Evolutionary conservation across 2,329 filamentous ascomycete genomes (phyloP).

Genomic region (Nigrospora sphaerica): DNA sequence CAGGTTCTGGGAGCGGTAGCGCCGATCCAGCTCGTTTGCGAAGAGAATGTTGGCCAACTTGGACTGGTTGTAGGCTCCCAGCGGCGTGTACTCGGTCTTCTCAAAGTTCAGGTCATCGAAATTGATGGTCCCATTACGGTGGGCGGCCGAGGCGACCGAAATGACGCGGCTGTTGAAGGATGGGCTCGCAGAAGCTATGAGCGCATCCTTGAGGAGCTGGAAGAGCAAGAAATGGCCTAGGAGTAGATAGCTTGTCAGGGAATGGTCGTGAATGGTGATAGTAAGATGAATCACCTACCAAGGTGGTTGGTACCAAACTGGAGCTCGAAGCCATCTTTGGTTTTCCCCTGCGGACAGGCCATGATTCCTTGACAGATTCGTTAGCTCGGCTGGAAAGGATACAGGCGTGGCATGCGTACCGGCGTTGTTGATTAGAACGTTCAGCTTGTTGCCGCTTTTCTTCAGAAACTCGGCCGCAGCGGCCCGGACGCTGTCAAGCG

Average conservation of each 20-base stretch:
- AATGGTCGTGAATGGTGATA: constrained; percentile 12
- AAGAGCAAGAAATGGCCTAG: constrained; percentile 18
- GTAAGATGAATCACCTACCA: neutral
- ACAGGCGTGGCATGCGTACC: neutral
- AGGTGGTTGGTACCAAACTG: neutral
- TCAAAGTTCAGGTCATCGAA: constrained; percentile 10
- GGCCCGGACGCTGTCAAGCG: neutral
- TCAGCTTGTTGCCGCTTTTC: neutral
- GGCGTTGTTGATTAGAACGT: neutral
- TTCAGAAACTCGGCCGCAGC: neutral
- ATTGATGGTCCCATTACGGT: neutral
- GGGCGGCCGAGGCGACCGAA: constrained; percentile 5
- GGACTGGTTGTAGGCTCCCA: constrained; percentile 31
- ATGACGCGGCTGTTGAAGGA: constrained; percentile 5
- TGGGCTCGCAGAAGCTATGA: neutral
- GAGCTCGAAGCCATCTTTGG: neutral
- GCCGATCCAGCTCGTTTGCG: constrained; percentile 30
- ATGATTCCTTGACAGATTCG: neutral
- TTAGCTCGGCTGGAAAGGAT: neutral
- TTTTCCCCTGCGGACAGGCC: neutral
- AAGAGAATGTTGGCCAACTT: constrained; percentile 36
- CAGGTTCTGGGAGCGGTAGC: constrained; percentile 34
- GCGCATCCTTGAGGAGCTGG: constrained; percentile 11
- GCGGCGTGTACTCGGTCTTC: constrained; percentile 20
- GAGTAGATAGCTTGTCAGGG: constrained; percentile 33